These are phyloP conservation scores for Xerocomellus chrysenteron DNA, from an alignment of 768 basidiomycete genomes.

Conservation along the genomic window DNA sequence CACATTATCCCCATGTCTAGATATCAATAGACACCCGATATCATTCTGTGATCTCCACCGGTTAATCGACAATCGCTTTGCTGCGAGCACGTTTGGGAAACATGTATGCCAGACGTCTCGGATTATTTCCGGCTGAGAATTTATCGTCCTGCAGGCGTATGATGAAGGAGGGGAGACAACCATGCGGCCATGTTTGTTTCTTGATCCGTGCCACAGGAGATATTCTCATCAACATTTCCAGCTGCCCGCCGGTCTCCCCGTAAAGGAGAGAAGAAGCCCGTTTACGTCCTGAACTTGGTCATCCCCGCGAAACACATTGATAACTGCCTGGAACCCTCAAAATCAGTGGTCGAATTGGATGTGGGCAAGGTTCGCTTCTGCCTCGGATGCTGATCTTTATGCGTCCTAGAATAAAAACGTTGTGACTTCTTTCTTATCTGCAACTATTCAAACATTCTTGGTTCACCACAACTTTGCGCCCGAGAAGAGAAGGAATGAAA, in stretches of 20 bases:
- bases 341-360: conserved; percentile 62
- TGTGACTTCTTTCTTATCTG: conserved; percentile 55
- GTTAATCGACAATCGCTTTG: conserved; percentile 63
- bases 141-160: conserved; percentile 50
- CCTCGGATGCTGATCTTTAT: conserved; percentile 11
- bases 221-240: conserved; percentile 27
- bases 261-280: conserved; percentile 73
- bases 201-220: conserved; percentile 9
- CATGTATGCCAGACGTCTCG: conserved; percentile 45
- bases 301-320: conserved; percentile 70
- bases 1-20: conserved; percentile 38
- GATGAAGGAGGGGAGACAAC: conserved; percentile 60
- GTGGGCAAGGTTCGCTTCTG: conserved; percentile 40
- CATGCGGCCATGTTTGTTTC: conserved; percentile 20
- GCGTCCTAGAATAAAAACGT: conserved; percentile 53
- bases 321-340: conserved; percentile 78
- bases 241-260: conserved; percentile 71
- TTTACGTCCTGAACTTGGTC: conserved; percentile 78
- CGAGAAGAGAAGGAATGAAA: conserved; percentile 13
- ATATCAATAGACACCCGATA: conserved; percentile 77
- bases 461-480: conserved; percentile 57
- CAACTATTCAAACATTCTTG: conserved; percentile 62
- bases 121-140: conserved; percentile 3
- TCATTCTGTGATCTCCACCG: conserved; percentile 65
- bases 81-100: conserved; percentile 69